phyloP scores from a whole-genome alignment of 495 filamentous ascomycete genomes.

The Aspergillus ellipticus region DNA sequence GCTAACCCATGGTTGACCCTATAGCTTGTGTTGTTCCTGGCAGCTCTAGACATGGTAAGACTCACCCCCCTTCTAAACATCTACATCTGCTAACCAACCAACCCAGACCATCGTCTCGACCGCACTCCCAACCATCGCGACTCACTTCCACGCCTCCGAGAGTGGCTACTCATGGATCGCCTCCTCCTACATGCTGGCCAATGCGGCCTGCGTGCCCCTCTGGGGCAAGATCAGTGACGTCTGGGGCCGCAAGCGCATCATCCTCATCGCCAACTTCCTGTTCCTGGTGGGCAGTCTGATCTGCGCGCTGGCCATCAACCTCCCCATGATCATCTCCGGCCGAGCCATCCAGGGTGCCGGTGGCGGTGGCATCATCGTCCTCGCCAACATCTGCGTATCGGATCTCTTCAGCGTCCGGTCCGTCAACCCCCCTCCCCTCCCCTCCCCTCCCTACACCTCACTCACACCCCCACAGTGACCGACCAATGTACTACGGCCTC shows the following conservation, averaged over 20 bases:
- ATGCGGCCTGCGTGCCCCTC: slow-evolving; percentile 62
- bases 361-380: slow-evolving; percentile 73
- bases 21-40: slow-evolving; percentile 50
- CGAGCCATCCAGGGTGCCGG: slow-evolving; percentile 81
- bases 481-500: slow-evolving; percentile 59
- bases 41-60: slow-evolving; percentile 51
- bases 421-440: background rate
- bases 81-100: background rate
- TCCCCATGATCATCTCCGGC: slow-evolving; percentile 72
- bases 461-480: slow-evolving; percentile 41
- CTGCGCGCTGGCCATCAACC: slow-evolving; percentile 60
- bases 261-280: slow-evolving; percentile 65
- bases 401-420: slow-evolving; percentile 73
- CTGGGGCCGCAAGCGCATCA: slow-evolving; percentile 77
- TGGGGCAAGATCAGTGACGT: slow-evolving; percentile 89
- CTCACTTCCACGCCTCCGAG: slow-evolving; percentile 55
- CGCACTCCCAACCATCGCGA: slow-evolving; percentile 60
- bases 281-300: slow-evolving; percentile 78
- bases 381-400: slow-evolving; percentile 78
- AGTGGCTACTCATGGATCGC: slow-evolving; percentile 78
- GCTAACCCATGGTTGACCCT: slow-evolving; percentile 13
- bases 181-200: slow-evolving; percentile 65
- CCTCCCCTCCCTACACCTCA: slow-evolving; percentile 3
- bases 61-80: background rate
- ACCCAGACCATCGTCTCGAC: slow-evolving; percentile 52